Percentiles rank a stretch among this genome's conserved stretches.
These are phyloP conservation scores for Botrytis sinoallii DNA, from an alignment of 2,329 filamentous ascomycete species.

Conservation along the genomic window DNA sequence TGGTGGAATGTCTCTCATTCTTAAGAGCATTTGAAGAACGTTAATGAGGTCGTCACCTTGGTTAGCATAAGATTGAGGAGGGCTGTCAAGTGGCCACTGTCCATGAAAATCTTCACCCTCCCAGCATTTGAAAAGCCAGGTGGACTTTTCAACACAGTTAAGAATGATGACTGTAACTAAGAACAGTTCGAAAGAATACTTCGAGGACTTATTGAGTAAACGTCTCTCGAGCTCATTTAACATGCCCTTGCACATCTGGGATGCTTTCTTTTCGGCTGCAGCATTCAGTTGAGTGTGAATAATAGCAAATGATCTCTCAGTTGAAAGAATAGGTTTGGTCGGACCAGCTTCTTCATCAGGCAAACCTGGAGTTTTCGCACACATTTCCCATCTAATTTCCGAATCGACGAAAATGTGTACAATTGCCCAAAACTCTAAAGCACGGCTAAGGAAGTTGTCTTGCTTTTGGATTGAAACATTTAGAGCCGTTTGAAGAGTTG, in stretches of 20 bases:
- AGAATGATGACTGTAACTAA: slow-evolving; percentile 60
- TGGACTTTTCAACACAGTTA: slow-evolving; percentile 65
- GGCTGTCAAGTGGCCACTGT: slow-evolving; percentile 59
- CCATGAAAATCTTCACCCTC: slow-evolving; percentile 52
- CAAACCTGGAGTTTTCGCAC: slow-evolving; percentile 24
- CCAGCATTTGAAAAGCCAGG: slow-evolving; percentile 67
- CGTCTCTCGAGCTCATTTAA: slow-evolving; percentile 59
- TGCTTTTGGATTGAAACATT: slow-evolving; percentile 46
- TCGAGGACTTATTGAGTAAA: slow-evolving; percentile 55
- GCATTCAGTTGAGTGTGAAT: slow-evolving; percentile 64
- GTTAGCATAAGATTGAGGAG: slow-evolving; percentile 54
- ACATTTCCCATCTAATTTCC: slow-evolving; percentile 56
- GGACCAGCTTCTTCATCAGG: slow-evolving; percentile 26
- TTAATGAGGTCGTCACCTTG: slow-evolving; percentile 59
- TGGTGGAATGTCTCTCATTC: slow-evolving; percentile 58
- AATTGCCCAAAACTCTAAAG: slow-evolving; percentile 62
- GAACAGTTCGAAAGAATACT: slow-evolving; percentile 55
- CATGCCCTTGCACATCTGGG: slow-evolving; percentile 55
- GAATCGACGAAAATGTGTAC: slow-evolving; percentile 61
- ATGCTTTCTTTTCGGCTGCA: slow-evolving; percentile 61
- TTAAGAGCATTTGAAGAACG: slow-evolving; percentile 58
- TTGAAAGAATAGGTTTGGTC: slow-evolving; percentile 25
- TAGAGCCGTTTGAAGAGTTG: slow-evolving; percentile 52
- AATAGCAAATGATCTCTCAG: slow-evolving; percentile 48
- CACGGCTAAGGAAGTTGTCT: slow-evolving; percentile 54